Conservation (phyloP, 495 filamentous ascomycete genomes). For the Aspergillus mulundensis region DNA sequence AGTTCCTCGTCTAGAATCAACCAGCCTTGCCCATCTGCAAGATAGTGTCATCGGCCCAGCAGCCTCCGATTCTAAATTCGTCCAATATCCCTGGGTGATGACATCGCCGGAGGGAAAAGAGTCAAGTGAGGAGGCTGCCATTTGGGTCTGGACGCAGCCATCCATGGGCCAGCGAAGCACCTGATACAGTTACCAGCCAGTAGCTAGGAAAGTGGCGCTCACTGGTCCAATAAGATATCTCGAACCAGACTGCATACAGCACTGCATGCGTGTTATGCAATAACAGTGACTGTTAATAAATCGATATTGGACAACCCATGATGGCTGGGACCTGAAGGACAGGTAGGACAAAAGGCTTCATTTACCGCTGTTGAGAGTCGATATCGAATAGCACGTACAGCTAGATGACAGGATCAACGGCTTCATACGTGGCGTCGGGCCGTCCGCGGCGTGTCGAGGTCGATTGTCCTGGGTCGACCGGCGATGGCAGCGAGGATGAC, state of each 20-base stretch:
- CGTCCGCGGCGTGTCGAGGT: background rate
- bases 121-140: constrained; percentile 9
- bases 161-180: constrained; percentile 11
- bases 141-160: constrained; percentile 5
- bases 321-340: background rate
- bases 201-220: constrained; percentile 4
- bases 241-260: background rate
- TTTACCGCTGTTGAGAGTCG: background rate
- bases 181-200: constrained; percentile 13
- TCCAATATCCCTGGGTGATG: background rate
- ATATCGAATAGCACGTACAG: background rate
- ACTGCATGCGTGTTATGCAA: constrained; percentile 12
- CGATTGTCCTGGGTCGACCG: too few species aligned
- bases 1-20: background rate
- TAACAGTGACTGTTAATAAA: constrained; percentile 5
- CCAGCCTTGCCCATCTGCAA: background rate
- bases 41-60: constrained; percentile 6
- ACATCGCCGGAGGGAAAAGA: background rate
- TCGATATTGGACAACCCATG: background rate
- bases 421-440: background rate
- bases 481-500: background rate
- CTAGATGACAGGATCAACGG: background rate
- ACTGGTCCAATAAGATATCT: background rate
- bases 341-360: constrained; percentile 2
- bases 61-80: background rate